Base-by-base conservation (phyloP, 106 monocot genomes). In the Allium fistulosum region DNA sequence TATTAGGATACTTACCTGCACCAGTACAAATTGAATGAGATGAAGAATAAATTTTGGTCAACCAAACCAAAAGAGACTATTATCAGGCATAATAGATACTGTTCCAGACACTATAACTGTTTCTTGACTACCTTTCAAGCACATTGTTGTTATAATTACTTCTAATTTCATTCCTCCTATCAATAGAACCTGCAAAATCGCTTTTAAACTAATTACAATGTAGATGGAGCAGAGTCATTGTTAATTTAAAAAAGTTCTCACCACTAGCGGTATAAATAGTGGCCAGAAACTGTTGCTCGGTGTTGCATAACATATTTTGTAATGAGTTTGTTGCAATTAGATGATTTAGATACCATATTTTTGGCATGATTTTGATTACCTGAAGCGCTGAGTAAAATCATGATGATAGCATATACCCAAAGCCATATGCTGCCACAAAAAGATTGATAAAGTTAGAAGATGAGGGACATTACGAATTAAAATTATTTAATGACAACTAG, bases 1-100 rank as follows among this genome's bases (percentile, higher is more conserved):
- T 22, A 22, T 22, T 22, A 22, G 22, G 22, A 22, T 1, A 13
- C 9, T 53, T 75, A 81, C 85, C 85, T 78, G 81, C 17, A 85
- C 72, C 12, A 85, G 63, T 11, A 81, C 67, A 70, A 85, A 85
- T 48, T 85, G 78, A 22, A 85, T 75, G 62, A 72, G 56, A 61
- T 78, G 72, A 1, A 85, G 75, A n/a, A 85, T 50, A 48, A 48
- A 67, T 8, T 56, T 65, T 49, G 81, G 77, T 16, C 59, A 53
- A 7, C 78, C 56, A 48, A 81, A 81, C 85, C 85, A 85, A 69
- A 85, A 85, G 1, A 74, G 59, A 8, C 68, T 47, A 52, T 72
- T 72, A 26, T 79, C 57, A 1, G 74, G 85, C 15, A 63, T 71
- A 27, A 85, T 74, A 1, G 18, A 26, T 7, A 85, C 49, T 63